phyloP scores from a whole-genome alignment of 805 yeast species.

The Wickerhamomyces xylosicus region DNA sequence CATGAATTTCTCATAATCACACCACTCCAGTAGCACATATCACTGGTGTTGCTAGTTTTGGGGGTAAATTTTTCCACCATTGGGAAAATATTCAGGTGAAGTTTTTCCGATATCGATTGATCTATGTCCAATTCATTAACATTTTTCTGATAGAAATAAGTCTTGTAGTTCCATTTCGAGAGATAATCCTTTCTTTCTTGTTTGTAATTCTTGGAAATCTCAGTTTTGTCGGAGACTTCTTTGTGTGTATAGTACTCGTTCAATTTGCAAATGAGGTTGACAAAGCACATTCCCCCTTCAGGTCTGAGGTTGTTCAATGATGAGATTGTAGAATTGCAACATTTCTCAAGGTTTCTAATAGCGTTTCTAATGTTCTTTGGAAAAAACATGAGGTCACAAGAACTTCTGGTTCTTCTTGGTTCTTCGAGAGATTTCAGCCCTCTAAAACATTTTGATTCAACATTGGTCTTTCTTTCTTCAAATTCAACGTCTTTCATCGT shows the following conservation, averaged over 20 bases:
- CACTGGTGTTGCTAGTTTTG: conserved; percentile 52
- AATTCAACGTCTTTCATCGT: not conserved
- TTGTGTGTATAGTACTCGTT: conserved; percentile 12
- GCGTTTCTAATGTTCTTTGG: conserved; percentile 4
- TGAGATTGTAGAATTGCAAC: conserved; percentile 1
- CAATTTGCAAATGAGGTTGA: conserved; percentile 4
- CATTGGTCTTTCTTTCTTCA: conserved; percentile 1
- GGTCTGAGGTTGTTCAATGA: conserved; percentile 6
- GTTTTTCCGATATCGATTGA: not conserved
- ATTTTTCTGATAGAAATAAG: conserved; percentile 20
- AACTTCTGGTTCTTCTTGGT: not conserved
- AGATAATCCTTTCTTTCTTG: conserved; percentile 13
- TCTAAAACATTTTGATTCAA: no score
- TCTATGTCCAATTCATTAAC: conserved; percentile 13
- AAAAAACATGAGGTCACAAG: not conserved
- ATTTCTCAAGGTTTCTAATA: conserved; percentile 13
- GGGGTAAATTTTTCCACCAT: conserved; percentile 86
- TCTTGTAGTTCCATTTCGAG: conserved; percentile 34
- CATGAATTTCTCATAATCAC: conserved; percentile 97
- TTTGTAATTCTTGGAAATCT: conserved; percentile 4
- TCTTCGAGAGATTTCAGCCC: no score
- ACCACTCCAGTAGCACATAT: conserved; percentile 92
- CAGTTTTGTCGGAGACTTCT: conserved; percentile 2
- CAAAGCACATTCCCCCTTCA: conserved; percentile 1
- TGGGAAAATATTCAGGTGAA: conserved; percentile 61